Conservation (phyloP, 148 eudicot genomes). For the Silene uniflora region DNA sequence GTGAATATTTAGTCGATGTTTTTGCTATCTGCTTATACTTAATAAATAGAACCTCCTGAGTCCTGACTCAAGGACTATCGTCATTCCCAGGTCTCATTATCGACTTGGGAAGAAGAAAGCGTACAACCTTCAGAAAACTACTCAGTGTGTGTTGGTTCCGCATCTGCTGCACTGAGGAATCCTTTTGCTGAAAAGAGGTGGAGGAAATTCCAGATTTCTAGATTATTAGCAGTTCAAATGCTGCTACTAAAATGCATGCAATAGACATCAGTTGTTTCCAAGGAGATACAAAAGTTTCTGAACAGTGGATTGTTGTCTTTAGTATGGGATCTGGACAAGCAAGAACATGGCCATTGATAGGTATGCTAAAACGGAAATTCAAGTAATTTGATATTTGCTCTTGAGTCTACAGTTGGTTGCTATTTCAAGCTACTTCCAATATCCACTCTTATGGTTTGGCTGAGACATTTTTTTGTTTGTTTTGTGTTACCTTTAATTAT, state of each 20-base stretch:
- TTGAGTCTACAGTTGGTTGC: not conserved
- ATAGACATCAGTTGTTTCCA: slow-evolving; percentile 59
- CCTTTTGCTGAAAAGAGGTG: slow-evolving; percentile 97
- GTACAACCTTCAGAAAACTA: slow-evolving; percentile 50
- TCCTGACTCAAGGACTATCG: slow-evolving; percentile 1
- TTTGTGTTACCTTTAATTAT: slow-evolving; percentile 1
- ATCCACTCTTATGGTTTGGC: not conserved
- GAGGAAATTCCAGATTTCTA: slow-evolving; percentile 91
- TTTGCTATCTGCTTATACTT: not conserved
- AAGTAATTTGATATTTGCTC: slow-evolving; percentile 1
- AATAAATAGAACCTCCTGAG: not conserved
- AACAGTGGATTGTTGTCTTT: slow-evolving; percentile 80
- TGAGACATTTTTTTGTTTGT: not conserved
- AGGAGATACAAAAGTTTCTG: slow-evolving; percentile 57
- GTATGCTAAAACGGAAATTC: slow-evolving; percentile 33
- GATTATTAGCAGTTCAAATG: slow-evolving; percentile 68
- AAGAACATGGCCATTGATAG: slow-evolving; percentile 99
- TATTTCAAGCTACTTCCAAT: not conserved
- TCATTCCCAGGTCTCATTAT: slow-evolving; percentile 65
- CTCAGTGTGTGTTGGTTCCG: slow-evolving; percentile 55
- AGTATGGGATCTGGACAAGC: slow-evolving; percentile 99
- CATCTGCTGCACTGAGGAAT: slow-evolving; percentile 62
- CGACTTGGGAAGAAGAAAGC: slow-evolving; percentile 83
- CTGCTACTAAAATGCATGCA: slow-evolving; percentile 76
- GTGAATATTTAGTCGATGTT: not conserved